These are phyloP conservation scores for Vicia faba DNA, from an alignment of 306 rosid genomes.

Conservation along the genomic window DNA sequence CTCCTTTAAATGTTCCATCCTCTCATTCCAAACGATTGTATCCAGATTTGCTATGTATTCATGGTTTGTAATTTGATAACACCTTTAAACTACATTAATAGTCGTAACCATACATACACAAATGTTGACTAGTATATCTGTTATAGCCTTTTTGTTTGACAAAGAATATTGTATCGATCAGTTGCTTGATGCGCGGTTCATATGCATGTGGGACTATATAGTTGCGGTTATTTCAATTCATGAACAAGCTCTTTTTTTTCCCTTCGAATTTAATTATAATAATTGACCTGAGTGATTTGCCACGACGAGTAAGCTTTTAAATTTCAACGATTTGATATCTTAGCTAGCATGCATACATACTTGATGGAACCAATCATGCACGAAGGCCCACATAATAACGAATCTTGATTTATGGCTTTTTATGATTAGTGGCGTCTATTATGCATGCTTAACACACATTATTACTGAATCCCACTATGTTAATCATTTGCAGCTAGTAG, in stretches of 20 bases:
- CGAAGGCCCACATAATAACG: slow-evolving; percentile 2
- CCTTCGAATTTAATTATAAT: neutral
- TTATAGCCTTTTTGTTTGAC: neutral
- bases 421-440: slow-evolving; percentile 31
- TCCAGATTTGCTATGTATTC: neutral
- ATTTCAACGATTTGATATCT: slow-evolving; percentile 28
- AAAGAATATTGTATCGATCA: neutral
- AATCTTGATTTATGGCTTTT: neutral
- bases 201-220: slow-evolving; percentile 13
- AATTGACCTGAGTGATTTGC: slow-evolving; percentile 14
- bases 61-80: neutral
- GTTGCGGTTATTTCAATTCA: slow-evolving; percentile 15
- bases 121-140: neutral
- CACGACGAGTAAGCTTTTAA: neutral
- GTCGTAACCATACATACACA: neutral
- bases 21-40: too few relatives aligned
- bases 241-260: neutral
- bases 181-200: slow-evolving; percentile 3
- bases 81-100: too few relatives aligned
- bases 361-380: slow-evolving; percentile 5
- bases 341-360: neutral
- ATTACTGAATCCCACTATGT: slow-evolving; percentile 4
- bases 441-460: slow-evolving; percentile 26
- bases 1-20: too few relatives aligned
- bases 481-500: slow-evolving; percentile 34